Conservation (phyloP, 78 protist genomes). For the Dictyostelium intermedium region DNA sequence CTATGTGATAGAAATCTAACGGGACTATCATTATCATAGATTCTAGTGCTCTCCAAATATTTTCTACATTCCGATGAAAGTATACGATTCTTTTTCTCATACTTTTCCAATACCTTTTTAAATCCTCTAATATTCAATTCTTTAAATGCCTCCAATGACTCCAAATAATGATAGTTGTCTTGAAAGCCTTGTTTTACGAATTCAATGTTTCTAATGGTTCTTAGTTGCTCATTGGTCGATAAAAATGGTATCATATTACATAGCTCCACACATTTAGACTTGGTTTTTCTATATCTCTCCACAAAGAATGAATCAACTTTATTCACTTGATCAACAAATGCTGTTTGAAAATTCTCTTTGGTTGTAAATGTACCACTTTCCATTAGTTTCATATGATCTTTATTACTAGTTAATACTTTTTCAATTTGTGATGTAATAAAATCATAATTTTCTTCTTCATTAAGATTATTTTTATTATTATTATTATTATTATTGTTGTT, state of each 20-base stretch:
- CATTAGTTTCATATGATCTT: not conserved
- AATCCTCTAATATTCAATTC: conserved; percentile 18
- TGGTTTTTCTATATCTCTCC: conserved; percentile 34
- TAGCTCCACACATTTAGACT: conserved; percentile 14
- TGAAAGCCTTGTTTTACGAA: conserved; percentile 28
- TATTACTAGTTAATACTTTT: not conserved
- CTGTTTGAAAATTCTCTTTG: not conserved
- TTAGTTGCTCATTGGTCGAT: not conserved
- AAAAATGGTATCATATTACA: conserved; percentile 33
- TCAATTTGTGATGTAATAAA: not conserved
- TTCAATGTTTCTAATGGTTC: conserved; percentile 9
- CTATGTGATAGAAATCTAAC: not conserved
- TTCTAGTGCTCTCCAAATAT: not conserved
- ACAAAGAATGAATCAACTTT: conserved; percentile 33
- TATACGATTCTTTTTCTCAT: not conserved
- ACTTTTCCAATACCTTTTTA: conserved; percentile 25
- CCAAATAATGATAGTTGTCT: conserved; percentile 11
- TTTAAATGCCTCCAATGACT: conserved; percentile 18
- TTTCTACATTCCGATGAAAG: conserved; percentile 1
- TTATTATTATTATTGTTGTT: not conserved
- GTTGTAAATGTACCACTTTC: not conserved
- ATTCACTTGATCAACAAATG: conserved; percentile 11
- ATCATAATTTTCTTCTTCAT: not conserved
- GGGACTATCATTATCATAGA: not conserved
- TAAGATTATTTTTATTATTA: not conserved